Evolutionary conservation across 2,329 filamentous ascomycete species (phyloP), one percentile per base, ranked within the genome.

Genomic region (Dactylellina sp.): DNA sequence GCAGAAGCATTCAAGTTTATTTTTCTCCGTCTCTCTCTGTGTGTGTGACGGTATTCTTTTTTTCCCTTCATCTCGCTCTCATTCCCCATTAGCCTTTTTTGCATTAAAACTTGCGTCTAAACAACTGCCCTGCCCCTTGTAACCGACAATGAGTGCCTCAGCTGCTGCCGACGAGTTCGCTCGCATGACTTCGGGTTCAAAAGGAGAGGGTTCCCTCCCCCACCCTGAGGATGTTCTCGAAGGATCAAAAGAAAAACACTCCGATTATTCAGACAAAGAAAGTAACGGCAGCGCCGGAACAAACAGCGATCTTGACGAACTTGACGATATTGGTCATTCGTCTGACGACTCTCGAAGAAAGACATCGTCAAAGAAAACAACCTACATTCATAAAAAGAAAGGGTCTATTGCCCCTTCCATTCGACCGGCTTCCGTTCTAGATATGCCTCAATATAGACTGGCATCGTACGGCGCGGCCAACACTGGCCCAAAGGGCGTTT

Each of bases 401-500:
- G 55, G 55, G 55, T 74, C 70, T 62, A 57, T 74, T 37, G 70
- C 70, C 55, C 70, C 70, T 32, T 74, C 70, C 56, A 66, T 74
- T 39, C 61, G 70, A 53, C 70, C 70, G 28, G 56, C 70, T 52
- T 74, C 70, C 32, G 52, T 74, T 42, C 66, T 74, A 74, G 62
- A 75, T 50, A 64, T 75, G 71, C 62, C 71, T 75, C 71, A 75
- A 59, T 75, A 53, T 44, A 68, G 71, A 59, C 47, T 68, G 28
- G 61, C 57, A 11, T 75, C 71, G 35, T 75, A 75, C 47, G 71
- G 71, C 32, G 55, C 71, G 9, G 63, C 71, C 57, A 75, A 75
- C 57, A 75, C 71, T 0, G 91, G 91, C 53, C 91, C 92, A 77
- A 94, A 94, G 83, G 91, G 91, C 75, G 91, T 94, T 81, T 93